Conservation (phyloP, 495 filamentous ascomycete species). For the Penicillium alfredii region DNA sequence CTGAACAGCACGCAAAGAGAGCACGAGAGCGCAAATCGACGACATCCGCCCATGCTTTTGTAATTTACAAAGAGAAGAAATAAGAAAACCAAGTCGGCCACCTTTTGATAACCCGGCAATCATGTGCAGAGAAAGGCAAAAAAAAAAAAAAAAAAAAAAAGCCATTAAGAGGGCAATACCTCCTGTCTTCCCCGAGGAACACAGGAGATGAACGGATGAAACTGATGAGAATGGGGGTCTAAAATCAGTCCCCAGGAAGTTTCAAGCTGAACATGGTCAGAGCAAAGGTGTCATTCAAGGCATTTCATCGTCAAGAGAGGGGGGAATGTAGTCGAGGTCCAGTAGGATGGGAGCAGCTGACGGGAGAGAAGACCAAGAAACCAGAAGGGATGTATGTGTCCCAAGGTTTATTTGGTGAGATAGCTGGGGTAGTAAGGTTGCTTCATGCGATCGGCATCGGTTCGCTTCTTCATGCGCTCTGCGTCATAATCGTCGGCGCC, state of each 20-base stretch:
- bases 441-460: conserved; percentile 37
- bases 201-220: neutral
- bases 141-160: conserved; percentile 6
- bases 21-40: conserved; percentile 18
- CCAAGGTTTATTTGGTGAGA: conserved; percentile 22
- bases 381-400: neutral
- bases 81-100: conserved; percentile 11
- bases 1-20: conserved; percentile 17
- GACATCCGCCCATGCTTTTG: conserved; percentile 39
- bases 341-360: too few species aligned
- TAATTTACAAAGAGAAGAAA: conserved; percentile 32
- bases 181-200: too few species aligned
- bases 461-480: conserved; percentile 49
- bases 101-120: conserved; percentile 12
- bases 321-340: too few species aligned
- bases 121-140: conserved; percentile 10
- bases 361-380: too few species aligned
- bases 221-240: conserved; percentile 16
- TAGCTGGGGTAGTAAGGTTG: conserved; percentile 29
- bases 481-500: conserved; percentile 53
- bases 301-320: conserved; percentile 42
- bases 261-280: conserved; percentile 10
- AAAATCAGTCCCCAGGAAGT: conserved; percentile 7
- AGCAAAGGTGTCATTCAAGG: conserved; percentile 27
- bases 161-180: too few species aligned